A percentile compares a stretch with the other conserved stretches of the same genome.
These are phyloP conservation scores for Luffa acutangula DNA, from an alignment of 306 rosid species.

Conservation along the genomic window DNA sequence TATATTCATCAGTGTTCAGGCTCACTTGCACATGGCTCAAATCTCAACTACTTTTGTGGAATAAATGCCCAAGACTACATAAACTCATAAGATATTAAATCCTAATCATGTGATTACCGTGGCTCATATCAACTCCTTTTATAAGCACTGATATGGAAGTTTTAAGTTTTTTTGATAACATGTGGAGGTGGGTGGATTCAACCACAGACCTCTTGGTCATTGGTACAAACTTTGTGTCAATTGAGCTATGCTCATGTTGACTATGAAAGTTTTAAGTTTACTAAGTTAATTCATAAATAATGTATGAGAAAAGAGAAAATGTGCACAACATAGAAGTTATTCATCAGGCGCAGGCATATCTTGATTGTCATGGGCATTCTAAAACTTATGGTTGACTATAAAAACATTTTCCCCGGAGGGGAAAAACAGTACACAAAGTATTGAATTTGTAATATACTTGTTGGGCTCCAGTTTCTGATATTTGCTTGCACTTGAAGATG, in stretches of 20 bases:
- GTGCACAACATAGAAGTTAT: not conserved
- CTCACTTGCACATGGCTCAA: not conserved
- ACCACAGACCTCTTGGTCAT: too few species aligned
- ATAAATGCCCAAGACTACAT: not conserved
- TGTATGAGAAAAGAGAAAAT: not conserved
- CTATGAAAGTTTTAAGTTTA: not conserved
- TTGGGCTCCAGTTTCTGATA: constrained; percentile 99
- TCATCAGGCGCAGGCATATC: not conserved
- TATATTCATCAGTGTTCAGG: not conserved
- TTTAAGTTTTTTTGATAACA: not conserved
- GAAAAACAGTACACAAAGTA: not conserved
- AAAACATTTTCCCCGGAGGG: not conserved
- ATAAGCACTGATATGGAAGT: not conserved
- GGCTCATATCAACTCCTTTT: not conserved
- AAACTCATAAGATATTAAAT: not conserved
- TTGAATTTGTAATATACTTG: constrained; percentile 45
- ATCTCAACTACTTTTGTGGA: not conserved
- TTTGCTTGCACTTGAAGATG: constrained; percentile 96
- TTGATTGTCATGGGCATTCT: not conserved
- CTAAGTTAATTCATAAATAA: not conserved
- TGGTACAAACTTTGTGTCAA: too few species aligned
- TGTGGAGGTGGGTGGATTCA: too few species aligned
- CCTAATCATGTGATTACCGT: not conserved
- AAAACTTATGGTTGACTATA: not conserved
- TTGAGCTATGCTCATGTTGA: too few species aligned